Base-by-base conservation (phyloP, 2,329 filamentous ascomycete species). In the Cordyceps fumosorosea region DNA sequence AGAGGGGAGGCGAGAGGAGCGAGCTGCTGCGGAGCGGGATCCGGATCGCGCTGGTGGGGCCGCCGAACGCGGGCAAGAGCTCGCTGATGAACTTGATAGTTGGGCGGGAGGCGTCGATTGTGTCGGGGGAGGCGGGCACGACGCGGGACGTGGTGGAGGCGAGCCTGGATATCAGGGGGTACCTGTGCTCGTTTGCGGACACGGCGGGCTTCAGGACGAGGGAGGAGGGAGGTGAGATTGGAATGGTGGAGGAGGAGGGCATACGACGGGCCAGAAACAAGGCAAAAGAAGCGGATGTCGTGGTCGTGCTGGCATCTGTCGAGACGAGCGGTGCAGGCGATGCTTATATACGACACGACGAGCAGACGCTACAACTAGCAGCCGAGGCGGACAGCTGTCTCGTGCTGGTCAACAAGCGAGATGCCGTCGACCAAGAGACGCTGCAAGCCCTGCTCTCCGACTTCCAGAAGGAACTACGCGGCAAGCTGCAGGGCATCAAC, bases 61-160 rank as follows among this genome's bases (percentile, higher is more conserved):
- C 93, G 7, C 95, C 95, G 0, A 99, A 99, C 70, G 92, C 88
- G 0, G 95, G 95, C 16, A 99, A 99, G 74, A 97, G 93, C 73
- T 97, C 92, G 16, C 75, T 99, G 64, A 85, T 99, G 75, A 99
- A 99, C 71, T 80, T 87, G 24, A 84, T 99, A 56, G 91, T 97
- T 3, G 93, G 95, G 0, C 82, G 93, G 58, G 93, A 98, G 72
- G 95, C 95, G 2, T 96, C 93, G 3, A 99, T 99, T 68, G 95
- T 99, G 8, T 96, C 92, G 51, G 83, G 86, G 0, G 93, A 98
- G 76, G 92, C 92, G 45, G 95, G 95, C 0, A 99, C 95, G 0
- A 99, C 95, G 7, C 80, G 95, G 64, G 95, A 99, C 76, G 88
- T 99, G 58, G 88, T 99, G 12, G 95, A 99, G 76, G 90, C 95